Evolutionary conservation across 805 yeast genomes (phyloP), one percentile per base, ranked within the genome.

Genomic region (Jamesozyma hellenica): DNA sequence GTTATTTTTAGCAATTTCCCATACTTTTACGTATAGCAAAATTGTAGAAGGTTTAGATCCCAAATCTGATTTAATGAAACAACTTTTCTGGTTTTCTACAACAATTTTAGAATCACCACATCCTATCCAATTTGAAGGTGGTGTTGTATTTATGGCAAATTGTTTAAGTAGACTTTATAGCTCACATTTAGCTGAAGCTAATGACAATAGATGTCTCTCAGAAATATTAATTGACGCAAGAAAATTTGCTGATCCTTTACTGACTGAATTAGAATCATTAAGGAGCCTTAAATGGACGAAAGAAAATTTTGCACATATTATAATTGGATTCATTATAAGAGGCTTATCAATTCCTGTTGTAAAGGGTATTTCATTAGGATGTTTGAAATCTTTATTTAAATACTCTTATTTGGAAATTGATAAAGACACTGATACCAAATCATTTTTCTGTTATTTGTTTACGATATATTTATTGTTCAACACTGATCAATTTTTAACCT

Each of bases 261-360:
- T 79, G 3, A 47, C 50, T 1, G 56, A 61, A 4, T 61, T 69
- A 45, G 86, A 80, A 48, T 40, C 47, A 0, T 15, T 56, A 9
- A 64, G 63, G 40, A 64, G 61, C 7, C 48, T 72, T 12, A 48
- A 49, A 7, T 53, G 77, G 35, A 59, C 66, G 0, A 51, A 51
- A 15, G 56, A 60, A 1, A 76, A 72, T 50, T 68, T 77, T 44
- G 76, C 78, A 42, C 64, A 66, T 31, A 63, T 74, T 13, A 50
- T 79, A 31, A 56, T 74, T 21, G 61, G 64, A 35, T 52, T 68
- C 21, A 59, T 73, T 17, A 63, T 73, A 3, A 77, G 72, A 51
- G 87, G 86, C 0, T 54, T 80, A 33, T 70, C 71, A 28, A 58
- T 74, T 6, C 74, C 83, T 7, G 75, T 71, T 39, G 63, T 78